These are phyloP conservation scores for Chaetomidium leptoderma DNA, from an alignment of 495 filamentous ascomycete genomes.

Conservation along the genomic window DNA sequence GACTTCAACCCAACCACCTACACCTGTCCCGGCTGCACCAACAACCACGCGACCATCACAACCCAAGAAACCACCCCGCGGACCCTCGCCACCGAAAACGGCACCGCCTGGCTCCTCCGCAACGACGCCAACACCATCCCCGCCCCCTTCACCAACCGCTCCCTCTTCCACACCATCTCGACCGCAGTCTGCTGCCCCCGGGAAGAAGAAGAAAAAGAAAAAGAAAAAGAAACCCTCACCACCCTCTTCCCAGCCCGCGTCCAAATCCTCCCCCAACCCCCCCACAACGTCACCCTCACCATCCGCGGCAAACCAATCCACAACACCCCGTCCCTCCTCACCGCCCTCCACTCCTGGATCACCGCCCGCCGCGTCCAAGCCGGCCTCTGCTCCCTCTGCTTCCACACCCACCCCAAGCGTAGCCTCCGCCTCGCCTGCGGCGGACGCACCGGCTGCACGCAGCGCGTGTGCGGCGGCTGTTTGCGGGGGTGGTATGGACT, in stretches of 20 bases:
- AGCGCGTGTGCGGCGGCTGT: slow-evolving; percentile 25
- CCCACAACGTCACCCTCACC: slow-evolving; percentile 25
- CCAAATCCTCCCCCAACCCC: slow-evolving; percentile 30
- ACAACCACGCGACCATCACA: slow-evolving; percentile 28
- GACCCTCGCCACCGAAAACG: slow-evolving; percentile 35
- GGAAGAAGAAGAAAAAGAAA: no score
- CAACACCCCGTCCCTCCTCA: slow-evolving; percentile 33
- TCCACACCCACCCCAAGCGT: slow-evolving; percentile 30
- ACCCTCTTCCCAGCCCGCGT: slow-evolving; percentile 34
- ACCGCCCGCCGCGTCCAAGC: slow-evolving; percentile 30
- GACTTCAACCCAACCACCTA: slow-evolving; percentile 27
- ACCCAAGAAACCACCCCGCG: slow-evolving; percentile 31
- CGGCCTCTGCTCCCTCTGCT: slow-evolving; percentile 40
- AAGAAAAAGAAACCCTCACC: background rate
- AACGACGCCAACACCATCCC: slow-evolving; percentile 31
- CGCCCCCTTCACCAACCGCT: slow-evolving; percentile 35
- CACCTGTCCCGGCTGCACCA: slow-evolving; percentile 37
- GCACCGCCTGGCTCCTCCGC: slow-evolving; percentile 36
- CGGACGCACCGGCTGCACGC: slow-evolving; percentile 19
- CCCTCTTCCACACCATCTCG: slow-evolving; percentile 38
- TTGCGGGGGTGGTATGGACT: slow-evolving; percentile 27
- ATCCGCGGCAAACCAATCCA: slow-evolving; percentile 39
- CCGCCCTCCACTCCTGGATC: slow-evolving; percentile 33
- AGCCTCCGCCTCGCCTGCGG: slow-evolving; percentile 25
- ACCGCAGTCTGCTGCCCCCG: slow-evolving; percentile 19